Conservation (phyloP, 2,329 filamentous ascomycete genomes). For the Penicillium hesseltinei region DNA sequence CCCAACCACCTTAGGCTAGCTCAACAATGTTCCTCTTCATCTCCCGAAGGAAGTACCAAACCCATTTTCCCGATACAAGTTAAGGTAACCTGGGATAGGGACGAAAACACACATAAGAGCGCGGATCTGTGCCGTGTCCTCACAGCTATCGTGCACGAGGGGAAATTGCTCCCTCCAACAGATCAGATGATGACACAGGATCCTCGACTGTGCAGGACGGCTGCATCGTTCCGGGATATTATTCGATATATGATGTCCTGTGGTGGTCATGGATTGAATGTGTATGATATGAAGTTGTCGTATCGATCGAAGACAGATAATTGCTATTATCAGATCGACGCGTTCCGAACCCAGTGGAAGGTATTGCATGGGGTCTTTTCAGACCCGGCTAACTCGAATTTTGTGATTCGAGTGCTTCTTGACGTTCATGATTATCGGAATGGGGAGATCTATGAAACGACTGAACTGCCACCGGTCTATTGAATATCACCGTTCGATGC, state of each 20-base stretch:
- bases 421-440: neutral
- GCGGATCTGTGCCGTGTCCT: neutral
- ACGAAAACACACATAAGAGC: neutral
- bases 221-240: neutral
- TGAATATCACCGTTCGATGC: neutral
- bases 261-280: neutral
- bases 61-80: neutral
- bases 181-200: neutral
- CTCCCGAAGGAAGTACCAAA: rapidly evolving
- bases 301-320: neutral
- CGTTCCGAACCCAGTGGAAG: neutral
- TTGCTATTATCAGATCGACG: neutral
- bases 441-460: neutral
- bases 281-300: neutral
- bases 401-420: neutral
- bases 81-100: neutral
- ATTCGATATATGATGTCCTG: neutral
- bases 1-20: neutral
- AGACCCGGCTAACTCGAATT: neutral
- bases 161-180: neutral
- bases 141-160: neutral
- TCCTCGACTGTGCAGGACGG: neutral
- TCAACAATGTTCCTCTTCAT: neutral
- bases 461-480: neutral
- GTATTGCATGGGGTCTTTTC: neutral